Evolutionary conservation across 1,284 basidiomycete genomes (phyloP), one percentile per base, ranked within the genome.

Genomic region (Puccinia polysora): DNA sequence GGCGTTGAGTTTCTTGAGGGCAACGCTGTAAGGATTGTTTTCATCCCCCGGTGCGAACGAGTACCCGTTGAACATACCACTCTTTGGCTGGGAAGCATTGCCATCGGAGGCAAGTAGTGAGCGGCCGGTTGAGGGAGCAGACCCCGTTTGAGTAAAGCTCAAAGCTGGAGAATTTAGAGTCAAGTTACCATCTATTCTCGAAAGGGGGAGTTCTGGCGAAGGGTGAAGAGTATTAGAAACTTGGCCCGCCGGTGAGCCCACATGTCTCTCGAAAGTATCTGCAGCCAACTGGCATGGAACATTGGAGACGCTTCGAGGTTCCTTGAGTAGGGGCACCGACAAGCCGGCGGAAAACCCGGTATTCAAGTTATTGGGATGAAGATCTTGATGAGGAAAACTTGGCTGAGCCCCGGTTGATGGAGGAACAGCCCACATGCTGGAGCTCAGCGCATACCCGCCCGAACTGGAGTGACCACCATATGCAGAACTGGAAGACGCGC

Each of bases 341-440:
- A 30, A 14, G 50, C 34, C 32, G 30, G 52, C 34, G 14, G 34
- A 32, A 25, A 40, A 45, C 34, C 34, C n/a, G 18, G n/a, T 8
- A 23, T 25, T 55, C 10, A 20, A 30, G 7, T 20, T 63, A 20
- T 63, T 45, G n/a, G 32, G 60, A 7, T n/a, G 10, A n/a, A 45
- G 40, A 18, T 55, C 52, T 36, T 20, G 50, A 43, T 52, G 49
- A 38, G 49, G 14, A 23, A 62, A 4, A 40, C 55, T 20, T 45
- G 69, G 55, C 6, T 28, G 25, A 20, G 49, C 20, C 12, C 36
- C 52, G 25, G 23, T 47, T 23, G 58, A 38, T 36, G 47, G 6
- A 10, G 69, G 69, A 32, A 59, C 59, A 20, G 69, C 69, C 69
- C 69, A 71, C 69, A 71, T 71, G 25, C 69, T 71, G 28, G 69